A percentile compares a stretch with the other conserved stretches of the same genome.
These are phyloP conservation scores for Chlamydomonas sp. DNA, from an alignment of 139 green algal genomes.

Conservation along the genomic window DNA sequence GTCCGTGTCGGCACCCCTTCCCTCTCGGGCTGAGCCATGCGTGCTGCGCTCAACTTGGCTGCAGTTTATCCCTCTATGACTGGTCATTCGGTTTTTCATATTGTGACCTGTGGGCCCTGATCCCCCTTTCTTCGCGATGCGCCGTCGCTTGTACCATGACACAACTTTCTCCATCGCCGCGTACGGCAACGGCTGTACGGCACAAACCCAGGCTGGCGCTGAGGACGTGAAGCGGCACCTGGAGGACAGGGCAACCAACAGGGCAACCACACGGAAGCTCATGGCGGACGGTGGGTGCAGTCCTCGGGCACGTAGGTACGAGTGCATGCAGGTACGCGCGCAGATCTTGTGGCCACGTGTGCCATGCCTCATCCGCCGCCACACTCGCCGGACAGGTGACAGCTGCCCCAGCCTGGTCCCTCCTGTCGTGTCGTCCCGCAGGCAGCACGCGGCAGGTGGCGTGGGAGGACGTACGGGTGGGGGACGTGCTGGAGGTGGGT, in stretches of 20 bases:
- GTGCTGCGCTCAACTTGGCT: not conserved
- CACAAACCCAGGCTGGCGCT: not conserved
- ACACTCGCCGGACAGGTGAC: too few species aligned
- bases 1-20: slow-evolving; percentile 15
- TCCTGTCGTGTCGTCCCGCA: not conserved
- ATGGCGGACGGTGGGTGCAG: not conserved
- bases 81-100: too few species aligned
- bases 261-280: not conserved
- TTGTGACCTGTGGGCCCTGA: too few species aligned
- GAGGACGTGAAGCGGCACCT: slow-evolving; percentile 28
- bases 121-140: too few species aligned
- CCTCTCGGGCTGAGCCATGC: slow-evolving; percentile 41
- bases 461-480: slow-evolving; percentile 56
- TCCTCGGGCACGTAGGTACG: not conserved
- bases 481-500: slow-evolving; percentile 77
- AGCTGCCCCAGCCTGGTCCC: too few species aligned
- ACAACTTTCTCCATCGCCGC: not conserved
- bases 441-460: not conserved
- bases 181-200: not conserved
- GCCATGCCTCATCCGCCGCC: too few species aligned
- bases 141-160: not conserved
- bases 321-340: not conserved
- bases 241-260: slow-evolving; percentile 12
- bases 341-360: not conserved
- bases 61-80: too few species aligned